A percentile compares a stretch with the other conserved stretches of the same genome.
These are phyloP conservation scores for Mediolabrus comicus DNA, from an alignment of 108 stramenopile species.

Conservation along the genomic window DNA sequence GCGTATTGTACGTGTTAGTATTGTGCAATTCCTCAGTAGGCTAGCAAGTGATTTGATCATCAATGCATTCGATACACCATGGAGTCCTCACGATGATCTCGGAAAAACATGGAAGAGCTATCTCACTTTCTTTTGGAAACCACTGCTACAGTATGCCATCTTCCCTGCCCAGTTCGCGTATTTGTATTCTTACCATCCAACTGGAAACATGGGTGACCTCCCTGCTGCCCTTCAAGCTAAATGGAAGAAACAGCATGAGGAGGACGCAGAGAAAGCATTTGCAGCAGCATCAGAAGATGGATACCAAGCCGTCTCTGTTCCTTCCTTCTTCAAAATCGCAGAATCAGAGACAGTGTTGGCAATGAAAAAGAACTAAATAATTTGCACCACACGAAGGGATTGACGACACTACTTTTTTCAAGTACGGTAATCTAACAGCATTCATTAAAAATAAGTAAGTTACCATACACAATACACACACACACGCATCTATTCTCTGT, in stretches of 20 bases:
- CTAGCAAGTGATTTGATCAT: conserved; percentile 95
- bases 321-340: conserved; percentile 85
- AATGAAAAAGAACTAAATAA: conserved; percentile 23
- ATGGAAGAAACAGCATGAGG: conserved; percentile 70
- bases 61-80: conserved; percentile 93
- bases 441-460: background rate
- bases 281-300: conserved; percentile 56
- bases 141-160: conserved; percentile 82
- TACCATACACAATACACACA: background rate
- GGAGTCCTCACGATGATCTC: conserved; percentile 85
- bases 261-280: conserved; percentile 75
- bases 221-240: conserved; percentile 61
- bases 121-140: conserved; percentile 93
- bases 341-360: conserved; percentile 44
- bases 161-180: conserved; percentile 91
- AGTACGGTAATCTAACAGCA: conserved; percentile 7
- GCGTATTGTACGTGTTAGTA: conserved; percentile 87
- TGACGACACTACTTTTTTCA: background rate
- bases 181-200: conserved; percentile 86
- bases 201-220: conserved; percentile 77
- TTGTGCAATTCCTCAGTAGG: conserved; percentile 89
- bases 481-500: conserved; percentile 13
- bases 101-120: conserved; percentile 90
- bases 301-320: conserved; percentile 46
- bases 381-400: background rate